phyloP scores from a whole-genome alignment of 1,284 basidiomycete genomes.

The Puccinia brachypodii region DNA sequence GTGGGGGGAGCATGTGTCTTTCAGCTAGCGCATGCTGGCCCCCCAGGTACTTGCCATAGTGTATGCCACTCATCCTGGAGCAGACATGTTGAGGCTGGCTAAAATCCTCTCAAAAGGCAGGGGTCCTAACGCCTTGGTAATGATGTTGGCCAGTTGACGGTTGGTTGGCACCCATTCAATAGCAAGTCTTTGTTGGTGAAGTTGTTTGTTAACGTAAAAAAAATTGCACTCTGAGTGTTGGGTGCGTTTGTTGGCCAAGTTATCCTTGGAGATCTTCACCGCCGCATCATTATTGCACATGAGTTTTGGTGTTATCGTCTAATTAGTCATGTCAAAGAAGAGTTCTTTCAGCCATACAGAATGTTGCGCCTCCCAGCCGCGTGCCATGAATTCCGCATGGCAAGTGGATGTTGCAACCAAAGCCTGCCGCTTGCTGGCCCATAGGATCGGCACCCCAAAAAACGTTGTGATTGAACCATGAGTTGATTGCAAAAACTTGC shows the following conservation, averaged over 20 bases:
- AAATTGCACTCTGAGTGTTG: slow-evolving; percentile 8
- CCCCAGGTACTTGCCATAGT: background rate
- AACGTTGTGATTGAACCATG: slow-evolving; percentile 4
- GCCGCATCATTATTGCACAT: slow-evolving; percentile 18
- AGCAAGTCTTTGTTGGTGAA: background rate
- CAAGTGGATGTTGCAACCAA: background rate
- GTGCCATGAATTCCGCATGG: slow-evolving; percentile 12
- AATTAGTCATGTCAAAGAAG: background rate
- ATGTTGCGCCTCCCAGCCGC: background rate
- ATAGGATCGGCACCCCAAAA: background rate
- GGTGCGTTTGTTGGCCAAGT: slow-evolving; percentile 25
- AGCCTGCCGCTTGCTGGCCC: background rate
- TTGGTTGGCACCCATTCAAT: slow-evolving; percentile 9
- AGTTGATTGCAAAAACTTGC: background rate
- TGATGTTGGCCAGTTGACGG: background rate
- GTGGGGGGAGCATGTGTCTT: background rate
- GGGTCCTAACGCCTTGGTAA: background rate
- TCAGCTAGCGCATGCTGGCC: background rate
- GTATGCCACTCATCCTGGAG: background rate
- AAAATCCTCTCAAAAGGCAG: slow-evolving; percentile 8
- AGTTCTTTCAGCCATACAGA: background rate
- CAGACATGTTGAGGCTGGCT: slow-evolving; percentile 4
- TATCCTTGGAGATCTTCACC: slow-evolving; percentile 19
- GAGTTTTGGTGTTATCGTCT: background rate
- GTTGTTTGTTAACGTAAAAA: slow-evolving; percentile 14